phyloP scores from a whole-genome alignment of 805 yeast genomes.

The Metschnikowia santaceciliae region DNA sequence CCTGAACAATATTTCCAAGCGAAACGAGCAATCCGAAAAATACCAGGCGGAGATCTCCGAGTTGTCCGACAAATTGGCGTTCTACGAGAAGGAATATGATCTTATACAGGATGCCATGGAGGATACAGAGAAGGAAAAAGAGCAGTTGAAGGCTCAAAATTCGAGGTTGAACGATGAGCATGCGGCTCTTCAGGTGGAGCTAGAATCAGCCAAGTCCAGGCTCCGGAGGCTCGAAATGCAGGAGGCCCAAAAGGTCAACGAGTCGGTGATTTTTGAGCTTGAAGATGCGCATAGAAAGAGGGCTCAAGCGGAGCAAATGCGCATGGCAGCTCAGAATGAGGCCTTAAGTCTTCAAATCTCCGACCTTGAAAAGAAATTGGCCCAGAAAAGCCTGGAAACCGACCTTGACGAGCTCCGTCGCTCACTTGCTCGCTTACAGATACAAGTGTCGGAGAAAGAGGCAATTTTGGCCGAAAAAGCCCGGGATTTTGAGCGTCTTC shows the following conservation, averaged over 20 bases:
- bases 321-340: conserved; percentile 27
- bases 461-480: conserved; percentile 19
- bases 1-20: conserved; percentile 16
- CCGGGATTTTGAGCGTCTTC: conserved; percentile 16
- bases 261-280: conserved; percentile 20
- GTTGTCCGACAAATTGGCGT: conserved; percentile 24
- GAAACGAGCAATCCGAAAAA: conserved; percentile 1
- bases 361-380: conserved; percentile 32
- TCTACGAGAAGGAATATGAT: conserved; percentile 28
- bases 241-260: conserved; percentile 17
- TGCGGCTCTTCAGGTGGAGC: conserved; percentile 25
- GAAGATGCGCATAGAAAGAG: conserved; percentile 20
- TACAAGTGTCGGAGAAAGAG: conserved; percentile 20
- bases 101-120: conserved; percentile 22
- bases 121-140: conserved; percentile 22
- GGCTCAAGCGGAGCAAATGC: conserved; percentile 22
- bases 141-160: conserved; percentile 16
- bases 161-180: conserved; percentile 17
- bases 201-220: conserved; percentile 20
- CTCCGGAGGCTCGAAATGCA: conserved; percentile 14
- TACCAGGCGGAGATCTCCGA: conserved; percentile 15
- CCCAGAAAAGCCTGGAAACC: conserved; percentile 6
- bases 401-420: conserved; percentile 15
- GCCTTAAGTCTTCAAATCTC: conserved; percentile 33
- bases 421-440: conserved; percentile 36